phyloP scores from a whole-genome alignment of 805 yeast species.

The Kuraishia floccosa region DNA sequence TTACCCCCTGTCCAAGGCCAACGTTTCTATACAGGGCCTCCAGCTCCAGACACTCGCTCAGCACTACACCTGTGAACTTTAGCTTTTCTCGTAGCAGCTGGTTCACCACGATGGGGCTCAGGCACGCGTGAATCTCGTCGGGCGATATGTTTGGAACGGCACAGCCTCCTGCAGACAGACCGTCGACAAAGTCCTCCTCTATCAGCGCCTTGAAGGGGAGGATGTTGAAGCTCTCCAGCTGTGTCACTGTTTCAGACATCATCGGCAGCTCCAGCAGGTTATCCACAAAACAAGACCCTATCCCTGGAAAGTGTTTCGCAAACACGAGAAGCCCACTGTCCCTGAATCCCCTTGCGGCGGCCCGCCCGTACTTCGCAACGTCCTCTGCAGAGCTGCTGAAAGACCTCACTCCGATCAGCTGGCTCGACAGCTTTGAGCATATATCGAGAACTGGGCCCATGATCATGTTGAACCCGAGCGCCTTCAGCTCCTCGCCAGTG shows the following conservation, averaged over 20 bases:
- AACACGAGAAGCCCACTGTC: conserved; percentile 43
- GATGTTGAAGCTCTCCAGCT: conserved; percentile 34
- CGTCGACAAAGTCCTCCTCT: conserved; percentile 32
- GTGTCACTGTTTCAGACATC: conserved; percentile 43
- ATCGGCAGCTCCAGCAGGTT: conserved; percentile 45
- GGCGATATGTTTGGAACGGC: conserved; percentile 52
- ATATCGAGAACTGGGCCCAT: conserved; percentile 58
- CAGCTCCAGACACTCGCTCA: conserved; percentile 52
- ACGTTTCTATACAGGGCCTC: conserved; percentile 52
- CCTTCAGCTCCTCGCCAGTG: conserved; percentile 36
- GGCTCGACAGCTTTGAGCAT: conserved; percentile 41
- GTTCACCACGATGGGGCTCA: conserved; percentile 40
- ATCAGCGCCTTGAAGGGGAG: conserved; percentile 40
- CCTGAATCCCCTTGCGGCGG: conserved; percentile 39
- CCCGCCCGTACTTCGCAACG: conserved; percentile 41
- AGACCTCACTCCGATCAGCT: conserved; percentile 47
- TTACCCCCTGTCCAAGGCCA: conserved; percentile 57
- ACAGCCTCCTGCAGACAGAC: conserved; percentile 51
- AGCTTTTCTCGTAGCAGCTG: conserved; percentile 38
- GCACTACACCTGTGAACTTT: conserved; percentile 42
- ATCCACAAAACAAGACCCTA: conserved; percentile 50
- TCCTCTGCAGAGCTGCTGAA: conserved; percentile 52
- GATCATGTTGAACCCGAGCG: conserved; percentile 44
- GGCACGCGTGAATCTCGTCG: conserved; percentile 52
- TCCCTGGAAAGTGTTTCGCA: conserved; percentile 61